Conservation (phyloP, 2,329 filamentous ascomycete species). For the Exophiala dermatitidis region DNA sequence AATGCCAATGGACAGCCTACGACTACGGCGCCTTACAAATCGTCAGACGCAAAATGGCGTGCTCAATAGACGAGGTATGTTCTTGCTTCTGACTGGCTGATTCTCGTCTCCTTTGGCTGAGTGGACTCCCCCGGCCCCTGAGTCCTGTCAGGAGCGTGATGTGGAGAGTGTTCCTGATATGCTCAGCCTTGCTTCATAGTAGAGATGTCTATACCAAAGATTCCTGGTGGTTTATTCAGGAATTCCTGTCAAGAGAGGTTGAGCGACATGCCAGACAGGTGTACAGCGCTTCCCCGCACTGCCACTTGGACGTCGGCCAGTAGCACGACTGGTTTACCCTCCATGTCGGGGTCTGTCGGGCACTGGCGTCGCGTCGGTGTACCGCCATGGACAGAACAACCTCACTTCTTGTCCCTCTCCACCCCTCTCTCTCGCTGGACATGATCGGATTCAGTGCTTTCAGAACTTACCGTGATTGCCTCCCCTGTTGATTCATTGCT, state of each 20-base stretch:
- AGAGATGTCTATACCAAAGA: neutral
- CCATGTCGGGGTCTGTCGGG: neutral
- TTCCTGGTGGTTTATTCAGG: neutral
- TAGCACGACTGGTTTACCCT: neutral
- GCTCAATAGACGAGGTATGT: neutral
- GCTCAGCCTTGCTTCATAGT: slow-evolving; percentile 14
- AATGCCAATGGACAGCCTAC: neutral
- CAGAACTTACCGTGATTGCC: too few species aligned
- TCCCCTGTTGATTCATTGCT: neutral
- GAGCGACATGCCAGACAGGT: neutral
- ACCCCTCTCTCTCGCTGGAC: neutral
- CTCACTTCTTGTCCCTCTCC: neutral
- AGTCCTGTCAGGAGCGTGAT: neutral
- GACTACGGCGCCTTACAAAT: neutral
- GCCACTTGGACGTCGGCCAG: neutral
- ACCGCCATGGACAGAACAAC: slow-evolving; percentile 1
- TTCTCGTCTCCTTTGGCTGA: neutral
- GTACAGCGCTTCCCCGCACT: slow-evolving; percentile 3
- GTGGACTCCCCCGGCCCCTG: neutral
- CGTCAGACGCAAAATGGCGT: neutral
- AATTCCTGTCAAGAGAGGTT: neutral
- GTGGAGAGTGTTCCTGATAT: slow-evolving; percentile 12
- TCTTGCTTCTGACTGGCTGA: slow-evolving; percentile 1
- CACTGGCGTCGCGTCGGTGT: neutral
- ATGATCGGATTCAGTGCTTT: neutral